phyloP scores from a whole-genome alignment of 441 rosid genomes.

The Cnidoscolus chayamansa region DNA sequence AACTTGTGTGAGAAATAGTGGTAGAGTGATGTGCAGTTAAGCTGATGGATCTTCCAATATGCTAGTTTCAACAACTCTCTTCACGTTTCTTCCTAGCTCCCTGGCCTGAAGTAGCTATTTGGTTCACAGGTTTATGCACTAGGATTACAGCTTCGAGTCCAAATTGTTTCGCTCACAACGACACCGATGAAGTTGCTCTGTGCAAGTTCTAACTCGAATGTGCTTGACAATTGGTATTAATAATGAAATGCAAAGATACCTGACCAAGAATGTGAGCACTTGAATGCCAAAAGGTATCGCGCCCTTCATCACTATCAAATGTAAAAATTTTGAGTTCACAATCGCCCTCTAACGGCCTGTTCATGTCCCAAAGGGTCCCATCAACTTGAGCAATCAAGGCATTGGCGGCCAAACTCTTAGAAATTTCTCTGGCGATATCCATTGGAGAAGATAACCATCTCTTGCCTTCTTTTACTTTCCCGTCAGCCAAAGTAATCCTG shows the following conservation, averaged over 20 bases:
- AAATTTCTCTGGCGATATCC: constrained; percentile 51
- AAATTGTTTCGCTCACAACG: too few relatives aligned
- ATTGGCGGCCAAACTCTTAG: constrained; percentile 59
- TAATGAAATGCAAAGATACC: constrained; percentile 33
- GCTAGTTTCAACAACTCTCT: too few relatives aligned
- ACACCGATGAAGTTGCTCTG: too few relatives aligned
- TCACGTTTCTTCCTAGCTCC: too few relatives aligned
- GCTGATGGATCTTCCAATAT: neutral
- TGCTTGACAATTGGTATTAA: neutral
- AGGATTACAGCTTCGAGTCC: too few relatives aligned
- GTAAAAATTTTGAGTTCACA: constrained; percentile 69
- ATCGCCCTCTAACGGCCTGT: constrained; percentile 66
- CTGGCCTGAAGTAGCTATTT: too few relatives aligned
- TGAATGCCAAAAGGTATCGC: constrained; percentile 95
- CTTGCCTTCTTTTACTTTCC: constrained; percentile 70
- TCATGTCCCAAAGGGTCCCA: constrained; percentile 87
- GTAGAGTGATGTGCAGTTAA: neutral
- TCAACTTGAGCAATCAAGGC: constrained; percentile 75
- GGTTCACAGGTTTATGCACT: too few relatives aligned
- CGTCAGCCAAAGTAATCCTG: constrained; percentile 69
- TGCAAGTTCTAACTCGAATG: too few relatives aligned
- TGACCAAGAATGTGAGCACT: constrained; percentile 97
- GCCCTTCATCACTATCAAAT: constrained; percentile 76
- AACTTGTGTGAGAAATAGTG: neutral
- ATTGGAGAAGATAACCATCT: constrained; percentile 66